Evolutionary conservation across 805 yeast genomes (phyloP).

Genomic region (Lachancea mirantina): DNA sequence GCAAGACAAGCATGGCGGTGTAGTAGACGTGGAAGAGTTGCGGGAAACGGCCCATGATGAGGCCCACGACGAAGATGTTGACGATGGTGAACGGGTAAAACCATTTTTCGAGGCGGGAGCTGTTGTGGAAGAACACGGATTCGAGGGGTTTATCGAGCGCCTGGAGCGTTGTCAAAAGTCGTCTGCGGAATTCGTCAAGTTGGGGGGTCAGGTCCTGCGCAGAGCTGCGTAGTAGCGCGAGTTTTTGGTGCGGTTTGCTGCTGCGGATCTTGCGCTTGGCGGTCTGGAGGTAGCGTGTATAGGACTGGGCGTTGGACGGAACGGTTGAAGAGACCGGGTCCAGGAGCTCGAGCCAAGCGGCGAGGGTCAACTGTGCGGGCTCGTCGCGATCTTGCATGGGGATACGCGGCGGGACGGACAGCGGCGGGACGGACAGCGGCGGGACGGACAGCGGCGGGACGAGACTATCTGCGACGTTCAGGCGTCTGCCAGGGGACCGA

Average conservation of each 20-base stretch:
- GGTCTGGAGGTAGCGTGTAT: constrained; percentile 6
- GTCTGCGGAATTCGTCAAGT: constrained; percentile 19
- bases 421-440: not conserved
- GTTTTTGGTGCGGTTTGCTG: constrained; percentile 6
- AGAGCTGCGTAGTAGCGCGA: constrained; percentile 7
- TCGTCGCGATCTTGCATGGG: constrained; percentile 6
- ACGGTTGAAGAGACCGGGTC: constrained; percentile 28
- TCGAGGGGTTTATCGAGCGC: constrained; percentile 23
- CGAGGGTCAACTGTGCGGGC: constrained; percentile 12
- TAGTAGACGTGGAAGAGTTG: constrained; percentile 70
- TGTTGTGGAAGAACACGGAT: constrained; percentile 31
- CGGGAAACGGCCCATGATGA: constrained; percentile 72
- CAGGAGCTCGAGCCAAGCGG: constrained; percentile 21
- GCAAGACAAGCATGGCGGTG: constrained; percentile 47
- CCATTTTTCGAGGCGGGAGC: constrained; percentile 60
- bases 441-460: not conserved
- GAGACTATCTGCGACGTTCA: not conserved
- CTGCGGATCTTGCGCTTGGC: constrained; percentile 4
- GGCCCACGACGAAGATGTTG: constrained; percentile 63
- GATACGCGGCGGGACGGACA: constrained; percentile 3
- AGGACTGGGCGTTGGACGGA: constrained; percentile 10
- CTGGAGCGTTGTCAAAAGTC: constrained; percentile 18
- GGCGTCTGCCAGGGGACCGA: not conserved
- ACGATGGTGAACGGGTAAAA: constrained; percentile 72
- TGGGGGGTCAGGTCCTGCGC: constrained; percentile 14